Evolutionary conservation across 164 flowering plant genomes (phyloP), one percentile per base, ranked within the genome.

Genomic region (Euptelea pleiosperma): DNA sequence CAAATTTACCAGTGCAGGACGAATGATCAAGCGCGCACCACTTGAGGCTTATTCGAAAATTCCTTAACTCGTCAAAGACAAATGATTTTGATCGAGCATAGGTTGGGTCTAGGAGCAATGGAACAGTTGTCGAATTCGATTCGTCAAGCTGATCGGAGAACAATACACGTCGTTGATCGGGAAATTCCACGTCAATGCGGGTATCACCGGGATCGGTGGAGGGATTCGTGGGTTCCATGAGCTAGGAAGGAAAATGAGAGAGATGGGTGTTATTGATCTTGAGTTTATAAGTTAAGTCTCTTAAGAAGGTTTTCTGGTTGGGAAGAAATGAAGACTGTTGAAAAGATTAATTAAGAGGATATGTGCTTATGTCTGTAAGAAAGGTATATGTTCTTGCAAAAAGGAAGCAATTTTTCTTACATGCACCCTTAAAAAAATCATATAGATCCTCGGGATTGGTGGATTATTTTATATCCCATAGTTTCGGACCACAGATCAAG

Each of bases 21-120:
- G 87, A 78, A 66, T 82, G 87, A 53, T 84, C 90, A 19, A 84
- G 79, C 0, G 85, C 75, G 26, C 83, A 80, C 85, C 86, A 82
- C 28, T 64, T 74, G 19, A 84, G 84, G 68, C 72, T 62, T 4
- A 73, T 46, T 15, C 75, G 70, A 52, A 82, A 76, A 41, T 56
- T 67, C 3, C 71, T 67, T 1, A 84, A 76, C 26, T 82, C 82
- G n/a, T 82, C 85, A 39, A 15, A 26, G 42, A 60, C 42, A 9
- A 45, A n/a, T 4, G 72, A 55, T 58, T 82, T 79, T 24, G 83
- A 64, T 53, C 68, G 60, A 1, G 67, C 37, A 28, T 56, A 63
- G 22, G 68, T 33, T 15, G 64, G 67, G 10, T 61, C 70, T 2
- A 51, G 68, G 3, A 74, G 78, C 56, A 77, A 58, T 2, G 82